Percentiles rank a stretch among this genome's conserved stretches.
Conservation (phyloP, 805 yeast genomes). For the Saccharomyces eubayanus region DNA sequence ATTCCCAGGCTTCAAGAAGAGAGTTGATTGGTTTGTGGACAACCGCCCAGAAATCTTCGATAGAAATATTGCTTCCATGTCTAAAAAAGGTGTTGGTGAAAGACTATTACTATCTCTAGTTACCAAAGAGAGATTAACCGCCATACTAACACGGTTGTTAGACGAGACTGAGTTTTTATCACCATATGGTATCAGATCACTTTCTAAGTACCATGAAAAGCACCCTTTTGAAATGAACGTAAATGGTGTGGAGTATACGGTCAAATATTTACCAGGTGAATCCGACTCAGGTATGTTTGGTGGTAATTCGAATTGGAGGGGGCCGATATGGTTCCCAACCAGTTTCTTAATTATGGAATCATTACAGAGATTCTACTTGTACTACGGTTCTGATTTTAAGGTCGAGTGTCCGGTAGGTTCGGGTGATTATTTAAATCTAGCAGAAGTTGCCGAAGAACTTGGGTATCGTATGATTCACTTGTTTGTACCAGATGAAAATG, state of each 20-base stretch:
- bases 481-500: conserved; percentile 61
- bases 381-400: conserved; percentile 78
- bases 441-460: conserved; percentile 83
- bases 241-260: conserved; percentile 61
- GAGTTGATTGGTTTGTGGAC: conserved; percentile 76
- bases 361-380: conserved; percentile 75
- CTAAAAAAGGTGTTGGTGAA: conserved; percentile 71
- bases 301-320: conserved; percentile 95
- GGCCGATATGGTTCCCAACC: conserved; percentile 95
- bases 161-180: conserved; percentile 84
- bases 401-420: conserved; percentile 88
- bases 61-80: conserved; percentile 86
- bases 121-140: conserved; percentile 65
- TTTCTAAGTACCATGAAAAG: conserved; percentile 78
- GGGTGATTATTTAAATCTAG: conserved; percentile 67
- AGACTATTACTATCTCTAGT: conserved; percentile 74
- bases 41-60: conserved; percentile 62
- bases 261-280: conserved; percentile 77
- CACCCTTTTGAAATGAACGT: conserved; percentile 83
- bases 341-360: conserved; percentile 82
- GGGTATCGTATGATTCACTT: conserved; percentile 79
- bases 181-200: conserved; percentile 77
- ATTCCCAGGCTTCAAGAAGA: conserved; percentile 75
- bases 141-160: conserved; percentile 69
- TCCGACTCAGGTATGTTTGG: conserved; percentile 92